Evolutionary conservation across 164 flowering plant genomes (phyloP).

Genomic region (Magnolia officinalis): DNA sequence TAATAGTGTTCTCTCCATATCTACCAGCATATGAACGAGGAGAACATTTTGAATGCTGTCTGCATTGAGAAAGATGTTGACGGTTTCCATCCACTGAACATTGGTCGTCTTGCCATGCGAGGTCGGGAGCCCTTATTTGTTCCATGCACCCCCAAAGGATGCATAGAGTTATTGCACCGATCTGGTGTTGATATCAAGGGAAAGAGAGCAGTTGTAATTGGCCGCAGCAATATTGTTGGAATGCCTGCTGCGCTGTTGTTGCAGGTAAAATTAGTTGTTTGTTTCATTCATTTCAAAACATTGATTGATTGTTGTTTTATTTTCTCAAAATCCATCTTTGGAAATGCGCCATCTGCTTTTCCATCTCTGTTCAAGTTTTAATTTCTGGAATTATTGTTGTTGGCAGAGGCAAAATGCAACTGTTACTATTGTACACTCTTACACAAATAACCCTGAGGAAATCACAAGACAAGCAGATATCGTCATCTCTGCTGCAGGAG

Average conservation of each 20-base stretch:
- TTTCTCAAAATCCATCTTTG: neutral
- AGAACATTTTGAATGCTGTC: slow-evolving; percentile 69
- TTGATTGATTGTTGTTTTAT: too few relatives aligned
- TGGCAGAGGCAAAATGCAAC: slow-evolving; percentile 94
- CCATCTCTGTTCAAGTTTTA: neutral
- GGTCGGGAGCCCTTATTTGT: slow-evolving; percentile 89
- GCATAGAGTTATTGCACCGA: slow-evolving; percentile 82
- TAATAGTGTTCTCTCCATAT: slow-evolving; percentile 5
- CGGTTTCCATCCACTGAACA: slow-evolving; percentile 90
- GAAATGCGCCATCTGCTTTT: neutral
- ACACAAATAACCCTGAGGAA: slow-evolving; percentile 79
- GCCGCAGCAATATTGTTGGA: slow-evolving; percentile 97
- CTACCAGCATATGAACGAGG: slow-evolving; percentile 74
- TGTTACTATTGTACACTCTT: slow-evolving; percentile 74
- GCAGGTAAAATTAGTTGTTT: slow-evolving; percentile 45
- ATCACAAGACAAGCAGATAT: slow-evolving; percentile 84
- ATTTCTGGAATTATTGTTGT: slow-evolving; percentile 10
- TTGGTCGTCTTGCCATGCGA: slow-evolving; percentile 89
- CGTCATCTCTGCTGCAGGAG: slow-evolving; percentile 79
- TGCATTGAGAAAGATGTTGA: slow-evolving; percentile 92
- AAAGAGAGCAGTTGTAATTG: slow-evolving; percentile 96
- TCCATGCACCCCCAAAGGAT: slow-evolving; percentile 96
- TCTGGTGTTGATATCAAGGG: slow-evolving; percentile 71
- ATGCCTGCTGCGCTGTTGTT: slow-evolving; percentile 84
- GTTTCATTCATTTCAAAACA: neutral